These are phyloP conservation scores for Tremella fuciformis DNA, from an alignment of 768 basidiomycete species.

Conservation along the genomic window DNA sequence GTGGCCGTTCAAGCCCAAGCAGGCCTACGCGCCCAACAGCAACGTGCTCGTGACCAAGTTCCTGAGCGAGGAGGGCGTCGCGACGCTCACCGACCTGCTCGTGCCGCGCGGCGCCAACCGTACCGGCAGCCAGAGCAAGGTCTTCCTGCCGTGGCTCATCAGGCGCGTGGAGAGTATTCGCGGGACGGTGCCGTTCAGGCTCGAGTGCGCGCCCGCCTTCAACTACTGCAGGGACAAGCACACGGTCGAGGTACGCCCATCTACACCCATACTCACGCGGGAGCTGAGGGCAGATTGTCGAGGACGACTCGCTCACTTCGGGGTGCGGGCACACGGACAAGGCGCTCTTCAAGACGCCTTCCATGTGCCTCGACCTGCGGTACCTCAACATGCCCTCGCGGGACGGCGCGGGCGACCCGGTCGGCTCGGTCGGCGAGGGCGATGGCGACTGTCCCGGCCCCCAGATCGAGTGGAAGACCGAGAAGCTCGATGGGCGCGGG, in stretches of 20 bases:
- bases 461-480: constrained; percentile 59
- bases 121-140: constrained; percentile 22
- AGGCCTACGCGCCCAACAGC: constrained; percentile 46
- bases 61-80: constrained; percentile 82
- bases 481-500: constrained; percentile 63
- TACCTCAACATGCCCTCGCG: constrained; percentile 64
- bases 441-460: constrained; percentile 52
- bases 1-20: constrained; percentile 49
- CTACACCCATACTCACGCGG: neutral
- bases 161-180: constrained; percentile 65
- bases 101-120: constrained; percentile 46
- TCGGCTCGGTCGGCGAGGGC: too few relatives aligned
- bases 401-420: constrained; percentile 52
- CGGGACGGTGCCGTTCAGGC: constrained; percentile 69
- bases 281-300: constrained; percentile 31
- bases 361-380: constrained; percentile 62
- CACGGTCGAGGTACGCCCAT: constrained; percentile 56
- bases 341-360: constrained; percentile 51
- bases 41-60: constrained; percentile 87
- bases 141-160: constrained; percentile 48
- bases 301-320: constrained; percentile 51
- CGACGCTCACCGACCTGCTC: constrained; percentile 68
- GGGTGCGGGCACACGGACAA: constrained; percentile 55
- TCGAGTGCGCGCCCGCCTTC: constrained; percentile 95
- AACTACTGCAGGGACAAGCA: constrained; percentile 82